These are phyloP conservation scores for Nemania abortiva DNA, from an alignment of 2,329 filamentous ascomycete genomes.

Conservation along the genomic window DNA sequence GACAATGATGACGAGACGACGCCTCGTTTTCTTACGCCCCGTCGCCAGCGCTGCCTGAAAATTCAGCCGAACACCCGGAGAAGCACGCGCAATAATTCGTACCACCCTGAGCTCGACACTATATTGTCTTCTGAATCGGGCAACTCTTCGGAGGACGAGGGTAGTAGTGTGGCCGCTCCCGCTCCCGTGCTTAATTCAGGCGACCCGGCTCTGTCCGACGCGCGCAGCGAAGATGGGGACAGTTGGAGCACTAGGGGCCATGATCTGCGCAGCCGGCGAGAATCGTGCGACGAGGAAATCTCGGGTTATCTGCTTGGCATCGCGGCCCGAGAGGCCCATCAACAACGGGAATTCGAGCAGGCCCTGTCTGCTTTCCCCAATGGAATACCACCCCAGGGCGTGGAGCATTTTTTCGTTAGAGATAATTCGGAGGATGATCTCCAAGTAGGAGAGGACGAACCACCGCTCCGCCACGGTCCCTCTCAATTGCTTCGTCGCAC, in stretches of 20 bases:
- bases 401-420: conserved; percentile 77
- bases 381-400: conserved; percentile 74
- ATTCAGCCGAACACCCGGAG: conserved; percentile 57
- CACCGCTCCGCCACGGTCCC: conserved; percentile 53
- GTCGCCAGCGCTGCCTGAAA: conserved; percentile 56
- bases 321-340: conserved; percentile 82
- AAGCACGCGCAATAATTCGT: conserved; percentile 56
- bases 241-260: conserved; percentile 48
- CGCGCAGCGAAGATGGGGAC: conserved; percentile 51
- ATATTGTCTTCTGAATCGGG: conserved; percentile 59
- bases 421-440: conserved; percentile 71
- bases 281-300: conserved; percentile 81
- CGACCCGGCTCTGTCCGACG: conserved; percentile 41
- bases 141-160: conserved; percentile 52
- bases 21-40: conserved; percentile 54
- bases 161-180: conserved; percentile 34
- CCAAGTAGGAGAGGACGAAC: conserved; percentile 54
- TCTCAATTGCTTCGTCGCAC: conserved; percentile 63
- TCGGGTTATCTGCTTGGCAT: conserved; percentile 82
- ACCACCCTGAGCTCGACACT: conserved; percentile 58
- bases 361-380: conserved; percentile 82
- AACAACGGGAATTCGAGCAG: conserved; percentile 78
- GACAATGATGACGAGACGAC: conserved; percentile 47
- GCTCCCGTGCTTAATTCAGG: conserved; percentile 41
- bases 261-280: conserved; percentile 65